Conservation (phyloP, 1,139 yeast genomes). For the Kodamaea ohmeri region DNA sequence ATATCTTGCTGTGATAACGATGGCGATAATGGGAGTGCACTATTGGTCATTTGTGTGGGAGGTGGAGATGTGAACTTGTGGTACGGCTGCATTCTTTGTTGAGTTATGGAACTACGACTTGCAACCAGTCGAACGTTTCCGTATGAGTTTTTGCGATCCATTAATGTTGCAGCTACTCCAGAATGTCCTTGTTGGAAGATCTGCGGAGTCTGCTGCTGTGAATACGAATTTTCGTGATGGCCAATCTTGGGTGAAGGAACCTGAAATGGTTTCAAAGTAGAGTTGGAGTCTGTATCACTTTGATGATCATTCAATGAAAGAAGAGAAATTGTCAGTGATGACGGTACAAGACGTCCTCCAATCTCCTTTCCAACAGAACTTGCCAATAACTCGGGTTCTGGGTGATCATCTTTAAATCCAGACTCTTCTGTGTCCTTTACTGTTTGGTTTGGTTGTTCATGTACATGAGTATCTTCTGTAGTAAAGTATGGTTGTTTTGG, state of each 20-base stretch:
- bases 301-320: slow-evolving; percentile 40
- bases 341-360: slow-evolving; percentile 51
- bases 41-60: slow-evolving; percentile 11
- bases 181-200: slow-evolving; percentile 10
- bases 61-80: slow-evolving; percentile 34
- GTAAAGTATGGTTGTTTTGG: slow-evolving; percentile 12
- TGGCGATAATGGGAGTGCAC: slow-evolving; percentile 10
- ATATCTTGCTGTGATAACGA: slow-evolving; percentile 10
- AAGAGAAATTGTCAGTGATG: slow-evolving; percentile 53
- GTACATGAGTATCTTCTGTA: slow-evolving; percentile 12
- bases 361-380: slow-evolving; percentile 52
- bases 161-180: slow-evolving; percentile 6
- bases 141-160: slow-evolving; percentile 25
- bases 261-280: slow-evolving; percentile 7
- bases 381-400: slow-evolving; percentile 54
- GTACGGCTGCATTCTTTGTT: slow-evolving; percentile 38
- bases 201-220: slow-evolving; percentile 11
- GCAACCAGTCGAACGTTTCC: slow-evolving; percentile 20
- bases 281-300: slow-evolving; percentile 12
- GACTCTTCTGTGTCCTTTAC: not conserved
- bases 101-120: slow-evolving; percentile 33
- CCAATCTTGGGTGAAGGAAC: slow-evolving; percentile 8
- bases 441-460: slow-evolving; percentile 9
- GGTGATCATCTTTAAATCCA: slow-evolving; percentile 35
- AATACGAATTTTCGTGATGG: slow-evolving; percentile 4